Base-by-base conservation (phyloP, 225 moss, liverwort and hornwort genomes). In the Anthoceros angustus region DNA sequence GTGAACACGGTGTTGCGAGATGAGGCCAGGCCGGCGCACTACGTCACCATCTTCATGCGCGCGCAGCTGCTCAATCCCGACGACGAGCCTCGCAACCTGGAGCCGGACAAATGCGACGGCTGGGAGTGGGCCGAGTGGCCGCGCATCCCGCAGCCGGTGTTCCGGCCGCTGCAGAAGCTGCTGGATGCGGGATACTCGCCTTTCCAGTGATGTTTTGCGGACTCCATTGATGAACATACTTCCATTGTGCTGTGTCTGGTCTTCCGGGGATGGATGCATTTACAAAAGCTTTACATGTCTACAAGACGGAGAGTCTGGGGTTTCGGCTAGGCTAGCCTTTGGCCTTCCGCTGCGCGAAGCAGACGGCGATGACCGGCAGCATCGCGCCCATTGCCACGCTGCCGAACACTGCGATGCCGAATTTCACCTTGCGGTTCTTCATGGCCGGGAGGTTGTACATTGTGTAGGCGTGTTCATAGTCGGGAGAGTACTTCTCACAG, bases 61-160 rank as follows among this genome's bases (percentile, higher is more conserved):
- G 84, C 78, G 0, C 80, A 92, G 69, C 76, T 80, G 8, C 64
- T 71, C 72, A 78, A 86, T 66, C 66, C 78, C 41, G 55, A 67
- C 9, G 79, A 84, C 23, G 79, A 75, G 62, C 75, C 91, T 0
- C 75, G 73, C 10, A 92, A 88, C 55, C 6, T 83, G 65, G 88
- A 92, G 68, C 91, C 86, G 0, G 78, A 88, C 6, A 92, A 92
- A 48, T 92, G 91, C 46, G 88, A 88, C 45, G 86, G 84, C 0
- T 92, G 91, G 91, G 74, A 75, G 63, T 92, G 91, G 88, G 84
- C 72, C 0, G 73, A 84, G 69, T 92, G 91, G 91, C 84, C 88
- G n/a, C 63, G 77, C 64, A 64, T 88, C 68, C 88, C 86, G 0
- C 79, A 67, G 21, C 88, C 91, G 8, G 72, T 84, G 2, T 92